Evolutionary conservation across 257 asterid genomes (phyloP).

Genomic region (Plantago major): DNA sequence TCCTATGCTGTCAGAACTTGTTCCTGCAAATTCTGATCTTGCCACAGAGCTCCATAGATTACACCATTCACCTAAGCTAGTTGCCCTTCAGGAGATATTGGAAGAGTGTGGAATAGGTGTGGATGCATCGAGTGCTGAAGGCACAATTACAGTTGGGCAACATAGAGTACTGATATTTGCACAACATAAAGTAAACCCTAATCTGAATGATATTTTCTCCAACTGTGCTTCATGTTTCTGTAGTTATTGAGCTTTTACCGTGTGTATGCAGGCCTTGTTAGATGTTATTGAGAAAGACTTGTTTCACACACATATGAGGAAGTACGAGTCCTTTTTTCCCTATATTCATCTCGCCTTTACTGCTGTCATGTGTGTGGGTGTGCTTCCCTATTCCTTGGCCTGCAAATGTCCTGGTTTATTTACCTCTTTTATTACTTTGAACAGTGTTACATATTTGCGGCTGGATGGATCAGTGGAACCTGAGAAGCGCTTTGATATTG

Average conservation of each 20-base stretch:
- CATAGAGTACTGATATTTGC: constrained; percentile 95
- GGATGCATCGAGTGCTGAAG: constrained; percentile 78
- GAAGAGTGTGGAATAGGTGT: constrained; percentile 99
- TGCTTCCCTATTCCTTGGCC: background rate
- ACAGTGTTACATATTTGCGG: constrained; percentile 91
- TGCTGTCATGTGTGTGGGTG: background rate
- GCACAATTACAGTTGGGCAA: constrained; percentile 68
- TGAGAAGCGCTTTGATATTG: constrained; percentile 94
- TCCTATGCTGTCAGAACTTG: constrained; percentile 63
- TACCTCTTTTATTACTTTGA: constrained; percentile 19
- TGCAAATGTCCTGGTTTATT: constrained; percentile 10
- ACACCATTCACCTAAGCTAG: constrained; percentile 92
- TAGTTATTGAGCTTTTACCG: constrained; percentile 21
- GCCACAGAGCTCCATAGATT: constrained; percentile 78
- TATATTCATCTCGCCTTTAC: background rate
- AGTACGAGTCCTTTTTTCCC: constrained; percentile 42
- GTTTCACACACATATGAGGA: constrained; percentile 81
- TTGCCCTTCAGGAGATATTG: constrained; percentile 96
- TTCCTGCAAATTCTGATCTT: constrained; percentile 60
- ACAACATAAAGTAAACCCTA: constrained; percentile 75
- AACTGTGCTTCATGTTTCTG: constrained; percentile 10
- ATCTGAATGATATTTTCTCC: constrained; percentile 1
- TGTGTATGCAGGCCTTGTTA: constrained; percentile 71
- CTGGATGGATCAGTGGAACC: constrained; percentile 97
- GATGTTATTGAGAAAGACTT: constrained; percentile 89